Percentiles rank a stretch among this genome's conserved stretches.
phyloP scores from a whole-genome alignment of 192 early-diverging fungal genomes.

The Nowakowskiella sp. region DNA sequence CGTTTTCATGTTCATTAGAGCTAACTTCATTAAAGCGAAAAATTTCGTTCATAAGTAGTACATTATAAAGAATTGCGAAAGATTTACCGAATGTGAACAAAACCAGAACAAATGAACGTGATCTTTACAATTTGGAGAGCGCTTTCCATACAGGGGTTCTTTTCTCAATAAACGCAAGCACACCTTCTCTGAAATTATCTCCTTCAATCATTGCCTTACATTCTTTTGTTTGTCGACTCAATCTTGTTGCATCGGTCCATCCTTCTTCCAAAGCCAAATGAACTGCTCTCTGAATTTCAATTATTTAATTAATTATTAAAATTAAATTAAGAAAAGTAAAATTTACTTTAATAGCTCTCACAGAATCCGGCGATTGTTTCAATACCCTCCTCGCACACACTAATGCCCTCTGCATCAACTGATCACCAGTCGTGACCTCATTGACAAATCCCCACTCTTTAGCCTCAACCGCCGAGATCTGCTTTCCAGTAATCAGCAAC shows the following conservation, averaged over 20 bases:
- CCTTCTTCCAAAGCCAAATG: neutral
- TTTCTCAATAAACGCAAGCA: neutral
- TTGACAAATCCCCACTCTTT: constrained; percentile 1
- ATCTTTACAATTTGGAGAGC: neutral
- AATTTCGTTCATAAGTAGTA: no score
- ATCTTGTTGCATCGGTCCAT: neutral
- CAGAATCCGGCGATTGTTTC: neutral
- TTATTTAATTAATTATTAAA: no score
- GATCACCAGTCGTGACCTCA: neutral
- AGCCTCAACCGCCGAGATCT: neutral
- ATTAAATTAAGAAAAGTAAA: no score
- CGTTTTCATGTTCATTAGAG: no score
- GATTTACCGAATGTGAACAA: no score
- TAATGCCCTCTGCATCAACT: neutral
- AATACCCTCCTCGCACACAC: neutral
- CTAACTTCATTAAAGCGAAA: no score
- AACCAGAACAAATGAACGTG: no score
- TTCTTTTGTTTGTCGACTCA: neutral
- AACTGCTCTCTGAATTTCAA: no score
- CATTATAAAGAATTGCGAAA: no score
- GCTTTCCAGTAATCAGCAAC: neutral
- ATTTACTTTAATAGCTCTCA: neutral
- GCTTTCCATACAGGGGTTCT: neutral
- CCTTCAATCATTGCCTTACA: neutral
- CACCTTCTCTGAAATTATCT: neutral